A percentile compares a stretch with the other conserved stretches of the same genome.
phyloP scores from a whole-genome alignment of 2,329 filamentous ascomycete genomes.

The Claviceps sp. region DNA sequence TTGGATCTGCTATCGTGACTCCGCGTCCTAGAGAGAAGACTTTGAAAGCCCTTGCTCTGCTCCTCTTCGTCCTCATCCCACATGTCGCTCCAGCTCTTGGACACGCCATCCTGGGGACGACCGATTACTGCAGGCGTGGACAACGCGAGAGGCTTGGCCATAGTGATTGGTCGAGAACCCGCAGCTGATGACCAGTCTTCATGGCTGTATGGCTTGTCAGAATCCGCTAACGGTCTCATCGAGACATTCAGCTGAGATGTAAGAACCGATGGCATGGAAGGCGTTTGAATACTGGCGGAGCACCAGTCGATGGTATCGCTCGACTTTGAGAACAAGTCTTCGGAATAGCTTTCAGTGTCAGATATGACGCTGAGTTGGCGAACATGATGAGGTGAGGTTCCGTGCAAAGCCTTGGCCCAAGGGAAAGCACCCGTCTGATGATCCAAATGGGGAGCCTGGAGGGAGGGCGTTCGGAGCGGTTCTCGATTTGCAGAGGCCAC shows the following conservation, averaged over 20 bases:
- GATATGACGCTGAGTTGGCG: constrained; percentile 81
- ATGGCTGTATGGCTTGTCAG: constrained; percentile 21
- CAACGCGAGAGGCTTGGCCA: constrained; percentile 59
- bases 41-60: constrained; percentile 42
- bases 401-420: constrained; percentile 83
- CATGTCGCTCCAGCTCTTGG: constrained; percentile 98
- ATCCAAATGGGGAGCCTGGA: constrained; percentile 75
- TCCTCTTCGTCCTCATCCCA: constrained; percentile 86
- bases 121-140: constrained; percentile 73
- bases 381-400: constrained; percentile 50
- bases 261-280: constrained; percentile 70
- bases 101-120: constrained; percentile 62
- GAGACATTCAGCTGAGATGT: constrained; percentile 74
- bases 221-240: constrained; percentile 57
- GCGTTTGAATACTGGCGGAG: constrained; percentile 60
- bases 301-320: constrained; percentile 65
- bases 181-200: constrained; percentile 43
- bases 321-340: constrained; percentile 76
- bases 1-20: constrained; percentile 55
- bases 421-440: constrained; percentile 62
- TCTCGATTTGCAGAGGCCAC: constrained; percentile 83
- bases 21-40: constrained; percentile 64
- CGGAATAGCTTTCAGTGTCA: constrained; percentile 64
- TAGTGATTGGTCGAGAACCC: constrained; percentile 64
- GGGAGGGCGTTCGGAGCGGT: constrained; percentile 86